Percentiles rank a stretch among this genome's conserved stretches.
Evolutionary conservation across 257 asterid species (phyloP).

Genomic region (Sherardia arvensis): DNA sequence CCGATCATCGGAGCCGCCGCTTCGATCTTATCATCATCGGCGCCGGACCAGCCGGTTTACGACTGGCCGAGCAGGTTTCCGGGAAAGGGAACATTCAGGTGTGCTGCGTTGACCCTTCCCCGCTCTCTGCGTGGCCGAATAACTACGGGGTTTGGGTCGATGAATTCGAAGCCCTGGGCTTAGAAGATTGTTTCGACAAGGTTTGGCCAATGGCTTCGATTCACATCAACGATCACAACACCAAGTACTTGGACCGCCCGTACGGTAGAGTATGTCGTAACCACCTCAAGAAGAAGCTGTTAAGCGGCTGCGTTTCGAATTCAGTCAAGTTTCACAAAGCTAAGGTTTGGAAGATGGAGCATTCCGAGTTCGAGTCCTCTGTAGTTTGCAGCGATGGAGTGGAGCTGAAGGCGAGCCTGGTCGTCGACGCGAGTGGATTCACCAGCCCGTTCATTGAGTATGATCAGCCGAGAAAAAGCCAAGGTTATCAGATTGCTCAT

Average conservation of each 20-base stretch:
- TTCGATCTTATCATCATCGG: conserved; percentile 81
- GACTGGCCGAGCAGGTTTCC: conserved; percentile 71
- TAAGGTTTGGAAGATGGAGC: conserved; percentile 55
- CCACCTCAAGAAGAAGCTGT: conserved; percentile 47
- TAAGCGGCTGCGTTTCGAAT: conserved; percentile 41
- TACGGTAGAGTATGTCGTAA: conserved; percentile 67
- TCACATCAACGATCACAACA: conserved; percentile 43
- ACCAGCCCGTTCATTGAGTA: conserved; percentile 51
- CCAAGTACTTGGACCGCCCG: conserved; percentile 62
- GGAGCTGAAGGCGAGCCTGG: conserved; percentile 45
- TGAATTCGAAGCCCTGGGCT: conserved; percentile 62
- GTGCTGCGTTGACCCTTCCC: conserved; percentile 83
- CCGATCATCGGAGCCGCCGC: conserved; percentile 25
- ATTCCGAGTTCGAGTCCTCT: conserved; percentile 66
- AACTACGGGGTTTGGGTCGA: conserved; percentile 94
- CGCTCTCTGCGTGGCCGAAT: conserved; percentile 86
- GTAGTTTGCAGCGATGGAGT: conserved; percentile 65
- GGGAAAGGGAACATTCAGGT: conserved; percentile 51
- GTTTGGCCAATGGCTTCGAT: conserved; percentile 64
- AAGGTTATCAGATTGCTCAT: conserved; percentile 82
- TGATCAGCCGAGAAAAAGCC: conserved; percentile 51
- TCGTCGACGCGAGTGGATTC: conserved; percentile 92
- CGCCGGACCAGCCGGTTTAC: conserved; percentile 89
- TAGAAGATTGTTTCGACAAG: conserved; percentile 65
- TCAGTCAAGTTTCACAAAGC: conserved; percentile 59